Conservation (phyloP, 331 rosid species). For the Ulmus americana region DNA sequence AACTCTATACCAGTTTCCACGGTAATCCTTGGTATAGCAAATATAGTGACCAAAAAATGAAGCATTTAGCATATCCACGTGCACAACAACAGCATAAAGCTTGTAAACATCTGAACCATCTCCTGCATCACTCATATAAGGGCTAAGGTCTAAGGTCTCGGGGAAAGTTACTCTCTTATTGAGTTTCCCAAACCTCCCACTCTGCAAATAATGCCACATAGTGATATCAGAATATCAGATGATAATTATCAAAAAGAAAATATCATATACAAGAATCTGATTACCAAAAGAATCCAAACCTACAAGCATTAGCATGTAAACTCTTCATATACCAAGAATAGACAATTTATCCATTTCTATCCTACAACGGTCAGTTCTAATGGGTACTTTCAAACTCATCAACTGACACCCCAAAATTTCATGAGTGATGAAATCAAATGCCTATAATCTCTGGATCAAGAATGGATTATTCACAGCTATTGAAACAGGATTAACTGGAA, state of each 20-base stretch:
- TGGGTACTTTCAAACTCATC: neutral
- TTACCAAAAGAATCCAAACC: neutral
- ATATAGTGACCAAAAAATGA: conserved; percentile 90
- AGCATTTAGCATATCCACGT: conserved; percentile 92
- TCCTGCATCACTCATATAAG: conserved; percentile 83
- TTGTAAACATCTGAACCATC: conserved; percentile 65
- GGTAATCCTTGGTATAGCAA: conserved; percentile 79
- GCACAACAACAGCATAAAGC: conserved; percentile 90
- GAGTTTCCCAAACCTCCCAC: conserved; percentile 92
- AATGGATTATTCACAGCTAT: neutral
- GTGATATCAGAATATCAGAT: neutral
- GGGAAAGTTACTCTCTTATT: conserved; percentile 91
- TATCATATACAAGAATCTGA: neutral
- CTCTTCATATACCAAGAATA: neutral
- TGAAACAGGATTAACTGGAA: neutral
- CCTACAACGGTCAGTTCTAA: neutral
- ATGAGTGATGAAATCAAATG: neutral
- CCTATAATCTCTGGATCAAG: neutral
- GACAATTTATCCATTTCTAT: neutral
- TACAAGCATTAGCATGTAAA: neutral
- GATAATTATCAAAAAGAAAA: conserved; percentile 7
- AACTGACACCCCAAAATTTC: neutral
- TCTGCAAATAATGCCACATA: conserved; percentile 42
- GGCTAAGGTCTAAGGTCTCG: conserved; percentile 68
- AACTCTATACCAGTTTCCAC: conserved; percentile 71